Base-by-base conservation (phyloP, 164 flowering plant species). In the Tetracentron sinense region DNA sequence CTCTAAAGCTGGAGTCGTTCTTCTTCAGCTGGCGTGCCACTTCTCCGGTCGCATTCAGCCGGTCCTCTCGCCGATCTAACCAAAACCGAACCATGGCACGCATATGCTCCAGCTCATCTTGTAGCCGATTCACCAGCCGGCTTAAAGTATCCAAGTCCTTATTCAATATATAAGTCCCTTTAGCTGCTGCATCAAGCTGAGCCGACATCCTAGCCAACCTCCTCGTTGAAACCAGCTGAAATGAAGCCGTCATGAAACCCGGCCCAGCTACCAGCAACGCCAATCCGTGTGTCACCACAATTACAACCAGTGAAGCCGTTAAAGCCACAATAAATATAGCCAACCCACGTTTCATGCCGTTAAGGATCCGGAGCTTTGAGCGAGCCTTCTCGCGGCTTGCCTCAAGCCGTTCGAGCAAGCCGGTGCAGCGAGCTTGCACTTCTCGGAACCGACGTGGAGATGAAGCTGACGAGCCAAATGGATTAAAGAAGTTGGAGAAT, bases 91-190 rank as follows among this genome's bases (percentile, higher is more conserved):
- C 68, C 75, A 72, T 76, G 0, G 53, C 60, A 0, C 72, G 67
- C 58, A 70, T 67, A 55, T 85, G 85, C 54, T 85, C 92, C 30
- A 87, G 62, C 77, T 89, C 96, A 48, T 87, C 78, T 16, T 75
- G 63, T 6, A 87, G 67, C 71, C 86, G 82, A 56, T 70, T 78
- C 77, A 84, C 83, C 0, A 82, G 81, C 74, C 89, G 78, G 38
- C 89, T 80, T 31, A 81, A 78, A 0, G 89, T 89, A 25, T 89
- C 96, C 78, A 89, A 56, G 63, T 89, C 96, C 58, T 81, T 69
- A 28, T 65, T 82, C 65, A 89, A 44, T 38, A 79, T 89, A 23
- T 82, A 89, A 0, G 84, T 74, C 54, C 96, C 96, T 56, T 85
- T 87, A 0, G 89, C 81, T 0, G 90, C 88, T 0, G 79, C 75